Conservation (phyloP, 73 alveolate species). For the Stentor coeruleus region DNA sequence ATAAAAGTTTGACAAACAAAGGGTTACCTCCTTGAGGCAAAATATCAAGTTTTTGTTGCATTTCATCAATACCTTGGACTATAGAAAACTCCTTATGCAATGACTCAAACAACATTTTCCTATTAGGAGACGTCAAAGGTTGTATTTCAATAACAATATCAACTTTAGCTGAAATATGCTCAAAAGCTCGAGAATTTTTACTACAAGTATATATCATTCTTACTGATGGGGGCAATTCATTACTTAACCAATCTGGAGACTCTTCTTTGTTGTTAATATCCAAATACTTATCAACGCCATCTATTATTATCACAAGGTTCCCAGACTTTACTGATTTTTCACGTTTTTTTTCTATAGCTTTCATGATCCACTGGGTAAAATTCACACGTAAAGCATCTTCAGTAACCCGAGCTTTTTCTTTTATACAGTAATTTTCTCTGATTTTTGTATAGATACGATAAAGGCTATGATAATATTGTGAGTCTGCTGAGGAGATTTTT, state of each 20-base stretch:
- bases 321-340: constrained; percentile 30
- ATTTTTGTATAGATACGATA: constrained; percentile 36
- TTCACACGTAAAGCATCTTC: constrained; percentile 50
- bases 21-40: constrained; percentile 24
- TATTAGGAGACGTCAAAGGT: not conserved
- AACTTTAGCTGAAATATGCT: constrained; percentile 33
- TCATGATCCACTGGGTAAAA: constrained; percentile 47
- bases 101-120: not conserved
- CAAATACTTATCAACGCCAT: constrained; percentile 49
- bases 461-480: constrained; percentile 36
- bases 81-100: not conserved
- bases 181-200: constrained; percentile 37
- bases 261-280: constrained; percentile 41
- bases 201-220: constrained; percentile 38
- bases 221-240: constrained; percentile 49
- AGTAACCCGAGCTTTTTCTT: constrained; percentile 39
- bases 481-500: constrained; percentile 42
- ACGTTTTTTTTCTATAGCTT: constrained; percentile 38
- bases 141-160: not conserved
- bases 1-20: constrained; percentile 25
- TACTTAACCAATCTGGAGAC: constrained; percentile 58
- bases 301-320: constrained; percentile 41
- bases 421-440: constrained; percentile 37
- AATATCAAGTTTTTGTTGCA: not conserved
- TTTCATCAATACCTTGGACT: not conserved